A percentile compares a stretch with the other conserved stretches of the same genome.
phyloP scores from a whole-genome alignment of 2,329 filamentous ascomycete species.

The Xylariomycetidae sp. region DNA sequence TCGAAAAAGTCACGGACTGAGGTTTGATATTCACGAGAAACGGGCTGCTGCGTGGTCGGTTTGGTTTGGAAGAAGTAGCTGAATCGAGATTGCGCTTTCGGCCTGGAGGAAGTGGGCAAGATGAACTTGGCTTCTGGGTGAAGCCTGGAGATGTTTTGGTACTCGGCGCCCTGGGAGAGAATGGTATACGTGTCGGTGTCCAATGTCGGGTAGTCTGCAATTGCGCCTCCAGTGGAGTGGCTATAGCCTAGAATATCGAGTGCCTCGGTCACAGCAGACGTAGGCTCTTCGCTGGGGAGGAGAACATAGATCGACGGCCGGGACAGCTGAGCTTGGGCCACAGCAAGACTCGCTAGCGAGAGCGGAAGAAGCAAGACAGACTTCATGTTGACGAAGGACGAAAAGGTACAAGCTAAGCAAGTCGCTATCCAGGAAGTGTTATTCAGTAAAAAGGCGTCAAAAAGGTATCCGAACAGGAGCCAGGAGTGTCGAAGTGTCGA shows the following conservation, averaged over 20 bases:
- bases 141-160: conserved; percentile 12
- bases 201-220: conserved; percentile 1
- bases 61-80: conserved; percentile 1
- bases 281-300: conserved; percentile 12
- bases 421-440: neutral
- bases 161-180: conserved; percentile 8
- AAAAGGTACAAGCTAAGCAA: neutral
- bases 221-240: too few relatives aligned
- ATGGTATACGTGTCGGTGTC: conserved; percentile 14
- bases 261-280: conserved; percentile 13
- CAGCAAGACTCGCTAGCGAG: conserved; percentile 7
- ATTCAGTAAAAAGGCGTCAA: too few relatives aligned
- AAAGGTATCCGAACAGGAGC: too few relatives aligned
- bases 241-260: conserved; percentile 19
- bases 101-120: conserved; percentile 8
- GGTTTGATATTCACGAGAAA: too few relatives aligned
- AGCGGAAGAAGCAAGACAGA: conserved; percentile 5
- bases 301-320: conserved; percentile 18
- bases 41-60: neutral
- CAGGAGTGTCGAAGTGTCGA: too few relatives aligned
- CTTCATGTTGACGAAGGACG: conserved; percentile 7
- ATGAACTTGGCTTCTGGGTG: conserved; percentile 20
- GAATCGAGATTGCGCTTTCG: conserved; percentile 1
- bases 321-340: conserved; percentile 4
- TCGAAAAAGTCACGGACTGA: conserved; percentile 12